Conservation (phyloP, 768 basidiomycete species). For the Russula brevipes region DNA sequence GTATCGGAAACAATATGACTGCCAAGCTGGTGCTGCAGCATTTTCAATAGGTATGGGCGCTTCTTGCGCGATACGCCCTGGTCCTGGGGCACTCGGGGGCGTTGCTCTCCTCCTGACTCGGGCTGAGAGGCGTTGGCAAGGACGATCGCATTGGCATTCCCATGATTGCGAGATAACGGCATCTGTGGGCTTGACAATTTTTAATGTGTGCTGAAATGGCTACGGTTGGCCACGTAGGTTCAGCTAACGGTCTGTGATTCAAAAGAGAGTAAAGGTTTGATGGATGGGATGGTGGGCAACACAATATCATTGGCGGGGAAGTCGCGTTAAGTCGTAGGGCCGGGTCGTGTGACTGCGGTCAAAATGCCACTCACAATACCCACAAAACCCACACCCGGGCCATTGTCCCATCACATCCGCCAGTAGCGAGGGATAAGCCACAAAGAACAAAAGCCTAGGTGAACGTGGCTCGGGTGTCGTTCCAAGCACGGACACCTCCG, state of each 20-base stretch:
- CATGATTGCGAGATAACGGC: constrained; percentile 1
- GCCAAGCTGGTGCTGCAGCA: constrained; percentile 4
- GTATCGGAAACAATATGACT: constrained; percentile 19
- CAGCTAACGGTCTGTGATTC: background rate
- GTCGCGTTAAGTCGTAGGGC: background rate
- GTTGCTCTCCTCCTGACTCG: background rate
- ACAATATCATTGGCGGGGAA: background rate
- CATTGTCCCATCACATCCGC: too few relatives aligned
- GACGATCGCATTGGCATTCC: background rate
- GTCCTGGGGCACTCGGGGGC: background rate
- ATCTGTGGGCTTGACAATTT: background rate
- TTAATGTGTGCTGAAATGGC: background rate
- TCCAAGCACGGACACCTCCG: too few relatives aligned
- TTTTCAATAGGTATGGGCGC: constrained; percentile 18
- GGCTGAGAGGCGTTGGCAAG: constrained; percentile 11
- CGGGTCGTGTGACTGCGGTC: background rate
- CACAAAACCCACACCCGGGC: too few relatives aligned
- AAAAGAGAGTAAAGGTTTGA: constrained; percentile 14
- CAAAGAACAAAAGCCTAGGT: too few relatives aligned
- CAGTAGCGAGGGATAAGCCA: too few relatives aligned
- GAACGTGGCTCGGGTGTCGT: too few relatives aligned
- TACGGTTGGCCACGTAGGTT: background rate
- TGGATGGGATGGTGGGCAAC: background rate
- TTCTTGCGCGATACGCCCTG: background rate
- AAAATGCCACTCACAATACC: too few relatives aligned